Percentiles rank a stretch among this genome's conserved stretches.
Conservation (phyloP, 2,329 filamentous ascomycete genomes). For the Cercospora brassicicola region DNA sequence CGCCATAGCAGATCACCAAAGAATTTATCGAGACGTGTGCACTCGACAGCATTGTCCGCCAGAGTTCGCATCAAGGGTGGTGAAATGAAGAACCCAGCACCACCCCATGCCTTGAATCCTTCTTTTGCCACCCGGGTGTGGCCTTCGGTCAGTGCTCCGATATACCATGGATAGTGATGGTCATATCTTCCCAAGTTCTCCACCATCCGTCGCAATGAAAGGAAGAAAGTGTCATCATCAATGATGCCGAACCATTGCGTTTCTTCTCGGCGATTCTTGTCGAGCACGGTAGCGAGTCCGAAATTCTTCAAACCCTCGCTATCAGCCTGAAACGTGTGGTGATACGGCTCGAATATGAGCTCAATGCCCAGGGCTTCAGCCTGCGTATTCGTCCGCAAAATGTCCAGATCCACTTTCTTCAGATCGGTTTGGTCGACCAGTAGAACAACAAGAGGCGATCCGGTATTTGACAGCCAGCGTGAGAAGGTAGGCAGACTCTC, state of each 20-base stretch:
- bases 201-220: conserved; percentile 29
- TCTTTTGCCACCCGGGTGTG: conserved; percentile 30
- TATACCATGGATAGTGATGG: conserved; percentile 27
- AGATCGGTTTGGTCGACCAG: conserved; percentile 29
- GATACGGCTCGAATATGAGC: conserved; percentile 29
- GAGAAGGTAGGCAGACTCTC: conserved; percentile 30
- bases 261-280: conserved; percentile 19
- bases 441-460: conserved; percentile 30
- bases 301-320: conserved; percentile 34
- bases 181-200: conserved; percentile 28
- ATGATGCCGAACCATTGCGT: conserved; percentile 35
- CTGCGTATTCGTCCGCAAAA: conserved; percentile 14
- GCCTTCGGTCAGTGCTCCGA: conserved; percentile 33
- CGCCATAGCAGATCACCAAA: conserved; percentile 34
- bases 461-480: conserved; percentile 31
- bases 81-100: conserved; percentile 34
- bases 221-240: conserved; percentile 37
- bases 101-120: conserved; percentile 36
- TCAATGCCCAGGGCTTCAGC: conserved; percentile 25
- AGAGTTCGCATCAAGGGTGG: conserved; percentile 32
- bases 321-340: conserved; percentile 19
- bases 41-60: conserved; percentile 27
- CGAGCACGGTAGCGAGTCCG: conserved; percentile 27
- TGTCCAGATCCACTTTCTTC: conserved; percentile 16
- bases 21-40: conserved; percentile 26